phyloP scores from a whole-genome alignment of 1,284 basidiomycete genomes.

The Trametes polyzona region DNA sequence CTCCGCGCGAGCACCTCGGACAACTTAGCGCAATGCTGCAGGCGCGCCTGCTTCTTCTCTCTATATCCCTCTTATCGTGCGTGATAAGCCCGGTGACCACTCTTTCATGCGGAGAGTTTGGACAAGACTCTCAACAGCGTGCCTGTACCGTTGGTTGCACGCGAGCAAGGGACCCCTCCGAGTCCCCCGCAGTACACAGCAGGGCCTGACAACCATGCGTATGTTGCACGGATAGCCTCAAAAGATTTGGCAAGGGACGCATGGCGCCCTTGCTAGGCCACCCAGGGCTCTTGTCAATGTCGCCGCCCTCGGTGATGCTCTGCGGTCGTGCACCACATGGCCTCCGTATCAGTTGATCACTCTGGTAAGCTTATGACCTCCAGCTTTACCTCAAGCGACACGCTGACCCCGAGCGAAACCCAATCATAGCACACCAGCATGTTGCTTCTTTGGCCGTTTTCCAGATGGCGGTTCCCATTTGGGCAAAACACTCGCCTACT shows the following conservation, averaged over 20 bases:
- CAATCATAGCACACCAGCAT: constrained; percentile 7
- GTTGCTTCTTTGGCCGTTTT: background rate
- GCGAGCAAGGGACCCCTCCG: background rate
- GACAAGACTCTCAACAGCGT: background rate
- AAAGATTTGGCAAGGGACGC: background rate
- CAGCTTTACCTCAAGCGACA: background rate
- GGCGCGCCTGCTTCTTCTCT: background rate
- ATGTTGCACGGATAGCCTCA: background rate
- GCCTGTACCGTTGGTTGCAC: background rate
- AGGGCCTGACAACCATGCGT: background rate
- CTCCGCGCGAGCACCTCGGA: constrained; percentile 12
- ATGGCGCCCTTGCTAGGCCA: background rate
- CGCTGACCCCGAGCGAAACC: constrained; percentile 6
- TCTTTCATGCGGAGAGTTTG: background rate
- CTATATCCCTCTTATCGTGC: constrained; percentile 11
- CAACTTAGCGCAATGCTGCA: constrained; percentile 8
- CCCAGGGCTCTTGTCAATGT: constrained; percentile 7
- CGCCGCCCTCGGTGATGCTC: constrained; percentile 6
- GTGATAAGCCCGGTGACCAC: constrained; percentile 15
- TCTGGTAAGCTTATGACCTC: constrained; percentile 18
- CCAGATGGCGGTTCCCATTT: background rate
- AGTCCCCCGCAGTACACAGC: background rate
- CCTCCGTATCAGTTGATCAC: constrained; percentile 21
- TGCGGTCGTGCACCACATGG: constrained; percentile 12
- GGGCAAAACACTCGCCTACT: constrained; percentile 1